Conservation (phyloP, 2,329 filamentous ascomycete species). For the Alternaria metachromatica region DNA sequence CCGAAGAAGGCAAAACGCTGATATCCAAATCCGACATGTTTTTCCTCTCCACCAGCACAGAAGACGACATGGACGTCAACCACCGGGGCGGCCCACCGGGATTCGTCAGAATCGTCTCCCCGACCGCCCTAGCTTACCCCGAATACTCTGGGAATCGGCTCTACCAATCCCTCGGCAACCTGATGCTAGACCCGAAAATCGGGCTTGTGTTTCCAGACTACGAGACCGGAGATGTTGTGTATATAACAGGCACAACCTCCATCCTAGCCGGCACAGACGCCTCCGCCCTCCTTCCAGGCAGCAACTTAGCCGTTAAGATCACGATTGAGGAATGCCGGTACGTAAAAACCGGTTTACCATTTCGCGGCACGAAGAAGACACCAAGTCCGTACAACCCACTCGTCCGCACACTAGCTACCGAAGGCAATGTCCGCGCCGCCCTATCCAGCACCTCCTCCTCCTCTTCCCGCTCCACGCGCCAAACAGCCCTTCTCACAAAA, state of each 20-base stretch:
- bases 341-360: slow-evolving; percentile 70
- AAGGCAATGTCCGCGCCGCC: slow-evolving; percentile 54
- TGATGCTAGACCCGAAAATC: slow-evolving; percentile 69
- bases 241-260: slow-evolving; percentile 72
- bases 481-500: slow-evolving; percentile 63
- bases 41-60: slow-evolving; percentile 74
- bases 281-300: slow-evolving; percentile 67
- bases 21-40: slow-evolving; percentile 73
- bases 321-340: slow-evolving; percentile 66
- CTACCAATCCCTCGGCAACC: slow-evolving; percentile 84
- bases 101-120: slow-evolving; percentile 72
- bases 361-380: slow-evolving; percentile 66
- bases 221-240: slow-evolving; percentile 73
- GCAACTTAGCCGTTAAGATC: slow-evolving; percentile 75
- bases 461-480: slow-evolving; percentile 1
- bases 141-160: slow-evolving; percentile 86
- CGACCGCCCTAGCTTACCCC: slow-evolving; percentile 72
- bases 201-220: slow-evolving; percentile 79
- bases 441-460: background rate
- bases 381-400: slow-evolving; percentile 81
- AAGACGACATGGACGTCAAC: slow-evolving; percentile 80
- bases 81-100: slow-evolving; percentile 77
- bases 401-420: slow-evolving; percentile 68
- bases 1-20: slow-evolving; percentile 63
- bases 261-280: slow-evolving; percentile 72